phyloP scores from a whole-genome alignment of 371 early-diverging fungal species.

The Sporodiniella umbellata region DNA sequence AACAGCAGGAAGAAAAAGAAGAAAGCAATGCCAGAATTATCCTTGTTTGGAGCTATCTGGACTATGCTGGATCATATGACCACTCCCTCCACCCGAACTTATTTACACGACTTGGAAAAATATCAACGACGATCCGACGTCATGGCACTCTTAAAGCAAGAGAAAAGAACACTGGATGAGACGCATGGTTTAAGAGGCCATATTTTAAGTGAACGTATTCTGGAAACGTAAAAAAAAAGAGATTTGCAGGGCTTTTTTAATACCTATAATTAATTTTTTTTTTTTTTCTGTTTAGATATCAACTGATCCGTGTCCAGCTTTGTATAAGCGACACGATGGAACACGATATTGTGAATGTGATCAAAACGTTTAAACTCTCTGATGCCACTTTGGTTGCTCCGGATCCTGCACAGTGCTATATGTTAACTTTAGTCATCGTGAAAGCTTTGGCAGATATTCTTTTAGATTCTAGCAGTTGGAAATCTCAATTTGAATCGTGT shows the following conservation, averaged over 20 bases:
- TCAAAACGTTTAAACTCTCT: conserved; percentile 40
- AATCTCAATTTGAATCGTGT: conserved; percentile 28
- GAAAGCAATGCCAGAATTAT: conserved; percentile 32
- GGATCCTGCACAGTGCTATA: conserved; percentile 41
- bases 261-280: no score
- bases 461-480: conserved; percentile 16
- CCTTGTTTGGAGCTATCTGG: conserved; percentile 55
- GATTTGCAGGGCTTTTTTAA: no score
- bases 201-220: conserved; percentile 47
- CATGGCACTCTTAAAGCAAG: conserved; percentile 1
- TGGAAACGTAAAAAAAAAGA: conserved; percentile 53
- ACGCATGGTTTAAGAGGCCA: conserved; percentile 31
- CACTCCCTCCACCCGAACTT: conserved; percentile 35
- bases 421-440: conserved; percentile 44
- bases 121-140: conserved; percentile 7
- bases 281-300: no score
- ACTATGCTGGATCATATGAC: conserved; percentile 49
- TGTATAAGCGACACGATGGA: conserved; percentile 29
- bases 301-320: conserved; percentile 33
- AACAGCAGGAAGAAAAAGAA: conserved; percentile 30
- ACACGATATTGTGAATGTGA: conserved; percentile 43
- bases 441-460: conserved; percentile 32
- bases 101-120: conserved; percentile 24
- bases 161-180: conserved; percentile 25
- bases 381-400: conserved; percentile 42